These are phyloP conservation scores for Apophysomyces trapeziformis DNA, from an alignment of 371 early-diverging fungal species.

Conservation along the genomic window DNA sequence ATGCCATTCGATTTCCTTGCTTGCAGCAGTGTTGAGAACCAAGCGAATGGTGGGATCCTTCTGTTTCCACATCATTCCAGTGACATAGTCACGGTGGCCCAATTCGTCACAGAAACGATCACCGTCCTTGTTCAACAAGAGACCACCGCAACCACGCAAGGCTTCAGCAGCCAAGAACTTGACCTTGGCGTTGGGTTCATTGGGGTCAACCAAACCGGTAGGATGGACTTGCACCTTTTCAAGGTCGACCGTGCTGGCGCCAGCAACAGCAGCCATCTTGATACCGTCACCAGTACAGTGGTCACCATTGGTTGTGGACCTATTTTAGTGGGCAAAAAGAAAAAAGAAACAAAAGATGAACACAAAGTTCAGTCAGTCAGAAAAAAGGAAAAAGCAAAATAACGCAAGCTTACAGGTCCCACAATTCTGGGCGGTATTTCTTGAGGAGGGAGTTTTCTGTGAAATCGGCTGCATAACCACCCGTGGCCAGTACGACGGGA, in stretches of 20 bases:
- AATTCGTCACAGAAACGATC: slow-evolving; percentile 95
- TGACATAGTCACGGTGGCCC: slow-evolving; percentile 86
- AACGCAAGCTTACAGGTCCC: slow-evolving; percentile 36
- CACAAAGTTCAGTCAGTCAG: slow-evolving; percentile 44
- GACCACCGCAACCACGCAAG: slow-evolving; percentile 94
- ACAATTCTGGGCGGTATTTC: slow-evolving; percentile 74
- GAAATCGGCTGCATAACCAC: slow-evolving; percentile 89
- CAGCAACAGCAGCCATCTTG: slow-evolving; percentile 83
- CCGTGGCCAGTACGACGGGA: slow-evolving; percentile 94
- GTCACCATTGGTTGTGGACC: slow-evolving; percentile 92
- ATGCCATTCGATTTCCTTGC: slow-evolving; percentile 94
- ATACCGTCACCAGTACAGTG: slow-evolving; percentile 97
- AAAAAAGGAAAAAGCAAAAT: neutral
- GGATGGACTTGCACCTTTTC: slow-evolving; percentile 98
- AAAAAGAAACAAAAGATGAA: slow-evolving; percentile 1
- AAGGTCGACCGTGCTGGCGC: slow-evolving; percentile 90
- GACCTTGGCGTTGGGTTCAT: slow-evolving; percentile 86
- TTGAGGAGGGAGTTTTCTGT: slow-evolving; percentile 66
- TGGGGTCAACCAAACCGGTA: slow-evolving; percentile 92
- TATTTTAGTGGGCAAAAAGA: neutral
- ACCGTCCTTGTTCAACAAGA: slow-evolving; percentile 83
- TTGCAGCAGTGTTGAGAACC: slow-evolving; percentile 82
- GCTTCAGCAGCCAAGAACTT: slow-evolving; percentile 96
- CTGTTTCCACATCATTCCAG: slow-evolving; percentile 80
- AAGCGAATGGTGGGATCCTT: slow-evolving; percentile 85